Conservation (phyloP, 139 green algal species). For the Chlamydomonas schloesseri region DNA sequence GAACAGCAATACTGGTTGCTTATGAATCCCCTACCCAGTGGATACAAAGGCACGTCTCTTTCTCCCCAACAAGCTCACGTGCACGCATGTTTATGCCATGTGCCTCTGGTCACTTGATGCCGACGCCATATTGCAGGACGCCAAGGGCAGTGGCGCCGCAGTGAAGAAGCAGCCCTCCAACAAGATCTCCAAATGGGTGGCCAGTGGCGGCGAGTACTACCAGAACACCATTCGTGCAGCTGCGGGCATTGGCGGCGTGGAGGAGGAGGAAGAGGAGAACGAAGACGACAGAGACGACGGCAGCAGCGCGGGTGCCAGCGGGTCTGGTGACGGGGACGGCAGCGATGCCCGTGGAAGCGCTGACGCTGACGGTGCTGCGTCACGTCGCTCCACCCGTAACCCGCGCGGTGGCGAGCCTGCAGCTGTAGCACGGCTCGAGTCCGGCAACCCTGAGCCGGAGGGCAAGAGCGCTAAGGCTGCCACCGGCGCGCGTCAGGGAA, state of each 20-base stretch:
- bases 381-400: not conserved
- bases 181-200: conserved; percentile 4
- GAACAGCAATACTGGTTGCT: no score
- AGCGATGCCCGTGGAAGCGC: not conserved
- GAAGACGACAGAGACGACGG: not conserved
- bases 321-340: not conserved
- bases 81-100: no score
- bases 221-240: not conserved
- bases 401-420: no score
- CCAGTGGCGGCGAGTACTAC: not conserved
- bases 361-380: not conserved
- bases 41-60: no score
- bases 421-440: no score
- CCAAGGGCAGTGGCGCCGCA: not conserved
- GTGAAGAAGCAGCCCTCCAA: not conserved
- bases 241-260: not conserved
- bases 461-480: not conserved
- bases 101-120: no score
- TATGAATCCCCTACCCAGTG: no score
- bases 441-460: no score
- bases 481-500: not conserved
- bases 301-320: not conserved
- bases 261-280: not conserved
- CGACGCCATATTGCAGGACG: no score
- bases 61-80: no score